phyloP scores from a whole-genome alignment of 805 yeast genomes.

The Lipomyces spencermartinsiae region DNA sequence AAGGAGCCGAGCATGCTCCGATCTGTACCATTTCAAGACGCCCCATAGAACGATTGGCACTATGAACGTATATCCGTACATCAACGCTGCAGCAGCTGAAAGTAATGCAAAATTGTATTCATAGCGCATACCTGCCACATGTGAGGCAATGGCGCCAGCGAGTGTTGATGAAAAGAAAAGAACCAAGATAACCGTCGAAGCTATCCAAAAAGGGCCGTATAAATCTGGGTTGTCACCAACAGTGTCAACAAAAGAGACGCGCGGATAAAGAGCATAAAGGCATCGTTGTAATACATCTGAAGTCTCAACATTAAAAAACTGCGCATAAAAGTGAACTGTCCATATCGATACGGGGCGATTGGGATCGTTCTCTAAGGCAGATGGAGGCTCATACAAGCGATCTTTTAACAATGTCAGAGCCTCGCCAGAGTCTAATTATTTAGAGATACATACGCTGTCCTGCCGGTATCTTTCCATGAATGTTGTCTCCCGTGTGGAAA shows the following conservation, averaged over 20 bases:
- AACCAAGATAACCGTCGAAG: constrained; percentile 76
- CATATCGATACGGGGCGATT: constrained; percentile 30
- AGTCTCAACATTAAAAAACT: constrained; percentile 73
- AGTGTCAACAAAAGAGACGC: constrained; percentile 46
- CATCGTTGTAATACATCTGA: constrained; percentile 63
- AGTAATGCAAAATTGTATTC: constrained; percentile 66
- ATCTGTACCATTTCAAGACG: constrained; percentile 60
- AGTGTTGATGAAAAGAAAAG: constrained; percentile 79
- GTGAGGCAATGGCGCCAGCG: constrained; percentile 64
- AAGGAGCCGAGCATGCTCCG: constrained; percentile 57
- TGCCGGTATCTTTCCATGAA: constrained; percentile 36
- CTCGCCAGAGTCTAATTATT: background rate
- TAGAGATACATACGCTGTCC: constrained; percentile 21
- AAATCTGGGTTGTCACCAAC: constrained; percentile 66
- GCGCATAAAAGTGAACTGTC: constrained; percentile 34
- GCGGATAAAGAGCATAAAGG: constrained; percentile 64
- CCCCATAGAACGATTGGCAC: constrained; percentile 66
- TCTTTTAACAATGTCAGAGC: background rate
- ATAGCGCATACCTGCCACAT: constrained; percentile 54
- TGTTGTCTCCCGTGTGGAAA: constrained; percentile 37
- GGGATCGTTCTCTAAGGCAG: constrained; percentile 29
- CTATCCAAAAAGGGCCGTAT: constrained; percentile 91
- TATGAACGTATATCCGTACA: constrained; percentile 75
- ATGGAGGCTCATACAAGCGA: constrained; percentile 25
- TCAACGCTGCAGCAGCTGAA: constrained; percentile 68